Percentiles rank a stretch among this genome's conserved stretches.
Evolutionary conservation across 495 filamentous ascomycete genomes (phyloP).

Genomic region (Poronia punctata): DNA sequence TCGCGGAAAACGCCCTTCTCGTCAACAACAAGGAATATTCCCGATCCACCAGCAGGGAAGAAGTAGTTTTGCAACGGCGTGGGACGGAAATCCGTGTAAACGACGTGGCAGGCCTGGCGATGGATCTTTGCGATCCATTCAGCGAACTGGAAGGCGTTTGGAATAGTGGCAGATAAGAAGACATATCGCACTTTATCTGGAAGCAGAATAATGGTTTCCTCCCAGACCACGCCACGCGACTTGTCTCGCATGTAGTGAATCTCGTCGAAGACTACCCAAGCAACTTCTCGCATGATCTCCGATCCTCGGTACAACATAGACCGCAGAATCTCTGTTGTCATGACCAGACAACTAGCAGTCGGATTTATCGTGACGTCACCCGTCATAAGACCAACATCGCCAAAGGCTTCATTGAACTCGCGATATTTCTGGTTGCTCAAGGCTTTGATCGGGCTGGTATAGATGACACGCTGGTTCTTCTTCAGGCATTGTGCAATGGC

Average conservation of each 20-base stretch:
- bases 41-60: constrained; percentile 88
- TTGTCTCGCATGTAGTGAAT: constrained; percentile 98
- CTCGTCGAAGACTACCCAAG: constrained; percentile 96
- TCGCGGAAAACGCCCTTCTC: constrained; percentile 93
- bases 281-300: constrained; percentile 98
- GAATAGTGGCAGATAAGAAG: constrained; percentile 97
- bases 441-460: constrained; percentile 98
- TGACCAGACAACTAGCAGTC: constrained; percentile 93
- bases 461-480: constrained; percentile 95
- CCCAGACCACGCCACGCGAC: constrained; percentile 93
- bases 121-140: constrained; percentile 98
- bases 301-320: constrained; percentile 98
- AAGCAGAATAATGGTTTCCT: constrained; percentile 94
- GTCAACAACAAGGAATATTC: constrained; percentile 90
- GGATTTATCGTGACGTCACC: constrained; percentile 99
- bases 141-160: constrained; percentile 98
- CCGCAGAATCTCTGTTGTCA: constrained; percentile 98
- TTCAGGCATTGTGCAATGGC: constrained; percentile 96
- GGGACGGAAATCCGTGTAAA: constrained; percentile 96
- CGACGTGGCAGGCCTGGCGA: constrained; percentile 92
- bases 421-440: constrained; percentile 97
- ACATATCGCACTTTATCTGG: constrained; percentile 98
- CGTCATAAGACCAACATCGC: constrained; percentile 96
- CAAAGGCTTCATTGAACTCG: constrained; percentile 92
- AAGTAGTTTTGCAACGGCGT: constrained; percentile 97